Evolutionary conservation across 768 basidiomycete species (phyloP), one percentile per base, ranked within the genome.

Genomic region (Hypholoma sublateritium): DNA sequence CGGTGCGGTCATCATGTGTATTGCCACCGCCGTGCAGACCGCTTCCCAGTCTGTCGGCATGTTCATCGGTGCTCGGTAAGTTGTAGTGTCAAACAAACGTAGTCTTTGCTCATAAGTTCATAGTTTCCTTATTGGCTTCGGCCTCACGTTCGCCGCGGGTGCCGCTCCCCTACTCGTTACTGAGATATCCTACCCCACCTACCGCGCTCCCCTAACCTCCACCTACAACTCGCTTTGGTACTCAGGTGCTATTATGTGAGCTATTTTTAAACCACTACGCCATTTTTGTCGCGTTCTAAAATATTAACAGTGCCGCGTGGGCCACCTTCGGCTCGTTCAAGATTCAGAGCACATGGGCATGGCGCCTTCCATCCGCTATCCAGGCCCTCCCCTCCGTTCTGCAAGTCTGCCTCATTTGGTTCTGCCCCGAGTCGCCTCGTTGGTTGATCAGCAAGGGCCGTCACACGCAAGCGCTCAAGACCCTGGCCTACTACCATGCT

Each of bases 171-270:
- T 93, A 78, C 73, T 94, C 74, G 85, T 94, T 53, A 88, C 91
- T 48, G 93, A 95, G 72, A 72, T 94, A n/a, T 80, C 92, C 1
- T 93, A 93, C 69, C 93, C 92, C 14, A 76, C 81, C 11, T 88
- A 95, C 71, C 91, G 93, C 62, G 88, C 86, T 13, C 85, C 85
- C 34, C 72, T 95, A 57, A 93, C 89, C 13, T 85, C 89, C 2
- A 72, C 84, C 49, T 91, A 89, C 77, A 91, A 92, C 77, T 87
- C 89, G 28, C 85, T 92, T 58, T 93, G 92, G 91, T 91, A 91
- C 69, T 85, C 87, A 14, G 92, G 92, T 56, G 78, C 89, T 54
- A 91, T 93, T 67, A 66, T 92, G 85, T 87, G 61, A 43, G 82
- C 39, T 53, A 47, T 58, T 61, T n/a, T 45, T 60, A 50, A 28